A percentile compares a stretch with the other conserved stretches of the same genome.
Evolutionary conservation across 1,284 basidiomycete genomes (phyloP).

Genomic region (Trametes pubescens): DNA sequence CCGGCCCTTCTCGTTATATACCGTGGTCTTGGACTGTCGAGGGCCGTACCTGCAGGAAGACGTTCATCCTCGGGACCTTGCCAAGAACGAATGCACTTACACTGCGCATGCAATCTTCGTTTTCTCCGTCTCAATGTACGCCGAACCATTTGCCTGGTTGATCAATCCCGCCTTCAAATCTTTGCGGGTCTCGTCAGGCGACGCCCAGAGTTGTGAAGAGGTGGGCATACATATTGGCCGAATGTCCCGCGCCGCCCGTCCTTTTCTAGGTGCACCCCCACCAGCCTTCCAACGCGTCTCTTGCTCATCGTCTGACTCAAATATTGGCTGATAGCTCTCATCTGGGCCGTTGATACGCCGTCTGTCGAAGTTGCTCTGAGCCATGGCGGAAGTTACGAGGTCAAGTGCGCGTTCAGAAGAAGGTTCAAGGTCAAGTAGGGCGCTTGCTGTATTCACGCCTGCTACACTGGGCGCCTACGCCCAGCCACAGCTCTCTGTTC

Average conservation of each 20-base stretch:
- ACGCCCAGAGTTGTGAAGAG: slow-evolving; percentile 26
- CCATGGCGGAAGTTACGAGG: slow-evolving; percentile 30
- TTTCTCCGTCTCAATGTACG: slow-evolving; percentile 90
- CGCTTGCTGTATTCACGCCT: not conserved
- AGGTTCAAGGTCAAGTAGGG: not conserved
- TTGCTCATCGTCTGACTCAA: slow-evolving; percentile 53
- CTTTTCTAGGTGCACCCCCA: slow-evolving; percentile 54
- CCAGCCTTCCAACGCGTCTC: slow-evolving; percentile 38
- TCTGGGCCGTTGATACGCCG: slow-evolving; percentile 91
- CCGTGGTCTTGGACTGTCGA: slow-evolving; percentile 80
- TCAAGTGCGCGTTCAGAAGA: not conserved
- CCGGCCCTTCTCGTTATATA: slow-evolving; percentile 87
- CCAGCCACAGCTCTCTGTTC: slow-evolving; percentile 3
- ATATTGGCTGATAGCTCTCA: slow-evolving; percentile 74
- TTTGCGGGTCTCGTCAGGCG: slow-evolving; percentile 43
- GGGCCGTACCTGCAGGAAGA: slow-evolving; percentile 82
- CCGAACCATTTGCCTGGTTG: slow-evolving; percentile 93
- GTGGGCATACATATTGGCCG: slow-evolving; percentile 80
- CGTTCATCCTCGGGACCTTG: not conserved
- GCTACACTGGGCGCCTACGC: slow-evolving; percentile 17
- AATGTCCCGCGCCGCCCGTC: slow-evolving; percentile 68
- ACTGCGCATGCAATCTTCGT: slow-evolving; percentile 96
- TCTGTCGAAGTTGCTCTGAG: slow-evolving; percentile 73
- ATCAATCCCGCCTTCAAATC: slow-evolving; percentile 92
- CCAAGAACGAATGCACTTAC: slow-evolving; percentile 53